Evolutionary conservation across 2,329 filamentous ascomycete genomes (phyloP).

Genomic region (Thielaviopsis populi): DNA sequence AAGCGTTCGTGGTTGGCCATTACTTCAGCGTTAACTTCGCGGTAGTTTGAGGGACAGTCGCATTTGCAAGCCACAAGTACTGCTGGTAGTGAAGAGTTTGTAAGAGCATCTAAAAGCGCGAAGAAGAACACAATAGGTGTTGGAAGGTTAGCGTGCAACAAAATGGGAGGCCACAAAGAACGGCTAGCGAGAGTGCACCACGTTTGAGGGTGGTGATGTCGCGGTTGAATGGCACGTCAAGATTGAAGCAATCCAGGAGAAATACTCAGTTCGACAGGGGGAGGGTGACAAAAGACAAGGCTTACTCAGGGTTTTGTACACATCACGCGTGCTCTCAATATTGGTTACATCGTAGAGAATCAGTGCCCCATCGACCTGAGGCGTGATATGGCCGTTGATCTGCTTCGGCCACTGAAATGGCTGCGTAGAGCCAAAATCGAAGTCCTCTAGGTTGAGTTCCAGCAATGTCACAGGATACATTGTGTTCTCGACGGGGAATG

Average conservation of each 20-base stretch:
- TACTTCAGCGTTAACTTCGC: conserved; percentile 54
- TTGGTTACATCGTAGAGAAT: conserved; percentile 80
- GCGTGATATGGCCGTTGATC: conserved; percentile 54
- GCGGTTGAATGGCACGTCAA: neutral
- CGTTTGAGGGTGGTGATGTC: neutral
- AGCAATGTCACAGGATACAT: conserved; percentile 45
- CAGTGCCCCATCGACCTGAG: conserved; percentile 67
- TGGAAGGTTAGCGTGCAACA: neutral
- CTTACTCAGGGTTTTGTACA: conserved; percentile 69
- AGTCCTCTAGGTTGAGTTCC: conserved; percentile 50
- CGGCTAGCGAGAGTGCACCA: neutral
- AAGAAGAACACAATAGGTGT: neutral
- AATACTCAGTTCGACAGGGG: neutral
- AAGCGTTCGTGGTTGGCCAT: conserved; percentile 49
- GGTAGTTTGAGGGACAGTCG: conserved; percentile 55
- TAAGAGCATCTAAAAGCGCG: conserved; percentile 46
- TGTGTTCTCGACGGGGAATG: conserved; percentile 42
- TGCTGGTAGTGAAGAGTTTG: conserved; percentile 57
- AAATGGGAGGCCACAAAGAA: neutral
- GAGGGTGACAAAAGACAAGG: conserved; percentile 20
- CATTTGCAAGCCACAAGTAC: conserved; percentile 82
- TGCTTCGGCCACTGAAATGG: conserved; percentile 53
- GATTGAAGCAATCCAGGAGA: neutral
- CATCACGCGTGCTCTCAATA: conserved; percentile 54
- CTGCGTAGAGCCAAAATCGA: conserved; percentile 41